Conservation (phyloP, 495 filamentous ascomycete species). For the Annulohypoxylon stygium region DNA sequence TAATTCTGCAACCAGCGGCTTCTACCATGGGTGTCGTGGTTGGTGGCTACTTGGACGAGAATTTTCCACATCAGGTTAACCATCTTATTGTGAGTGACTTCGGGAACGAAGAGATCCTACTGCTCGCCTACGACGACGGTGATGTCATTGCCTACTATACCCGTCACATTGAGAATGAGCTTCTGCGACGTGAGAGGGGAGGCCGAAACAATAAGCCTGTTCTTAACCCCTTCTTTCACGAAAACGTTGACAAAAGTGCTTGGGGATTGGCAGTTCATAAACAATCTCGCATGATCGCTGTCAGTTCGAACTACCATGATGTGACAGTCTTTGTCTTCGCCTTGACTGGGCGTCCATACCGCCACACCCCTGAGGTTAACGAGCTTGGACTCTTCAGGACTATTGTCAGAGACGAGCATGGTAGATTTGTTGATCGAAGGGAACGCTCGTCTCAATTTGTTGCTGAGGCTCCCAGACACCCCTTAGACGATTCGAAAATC, state of each 20-base stretch:
- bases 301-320: conserved; percentile 76
- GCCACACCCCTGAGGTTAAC: conserved; percentile 11
- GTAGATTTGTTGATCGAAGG: conserved; percentile 27
- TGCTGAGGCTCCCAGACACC: neutral
- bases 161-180: conserved; percentile 53
- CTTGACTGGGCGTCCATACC: conserved; percentile 57
- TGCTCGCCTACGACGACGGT: conserved; percentile 86
- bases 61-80: conserved; percentile 79
- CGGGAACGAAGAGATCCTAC: conserved; percentile 82
- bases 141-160: conserved; percentile 88
- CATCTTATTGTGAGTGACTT: conserved; percentile 82
- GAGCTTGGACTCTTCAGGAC: conserved; percentile 45
- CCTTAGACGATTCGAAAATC: neutral
- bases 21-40: conserved; percentile 57
- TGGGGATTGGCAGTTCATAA: conserved; percentile 93
- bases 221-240: conserved; percentile 73
- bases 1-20: conserved; percentile 74
- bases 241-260: conserved; percentile 80
- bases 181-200: conserved; percentile 31
- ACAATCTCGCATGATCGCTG: conserved; percentile 81
- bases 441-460: neutral
- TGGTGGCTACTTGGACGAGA: conserved; percentile 68
- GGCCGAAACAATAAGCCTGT: neutral
- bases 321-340: conserved; percentile 83
- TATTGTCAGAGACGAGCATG: conserved; percentile 43